Conservation (phyloP, 768 basidiomycete genomes). For the Boletales sp. region DNA sequence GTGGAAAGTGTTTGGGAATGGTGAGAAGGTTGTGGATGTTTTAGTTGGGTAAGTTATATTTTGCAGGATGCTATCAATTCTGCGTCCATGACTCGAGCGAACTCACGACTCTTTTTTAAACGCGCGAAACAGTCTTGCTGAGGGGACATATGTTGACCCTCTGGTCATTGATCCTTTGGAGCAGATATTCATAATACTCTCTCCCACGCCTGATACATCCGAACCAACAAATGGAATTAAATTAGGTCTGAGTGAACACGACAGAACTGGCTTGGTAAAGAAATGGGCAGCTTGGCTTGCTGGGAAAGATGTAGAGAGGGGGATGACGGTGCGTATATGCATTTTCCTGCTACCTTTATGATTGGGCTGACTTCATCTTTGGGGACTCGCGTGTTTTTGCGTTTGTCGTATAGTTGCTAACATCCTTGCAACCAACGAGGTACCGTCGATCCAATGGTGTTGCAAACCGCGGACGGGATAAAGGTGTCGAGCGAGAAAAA, state of each 20-base stretch:
- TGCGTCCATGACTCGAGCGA: neutral
- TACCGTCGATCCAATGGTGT: slow-evolving; percentile 19
- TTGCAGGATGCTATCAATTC: neutral
- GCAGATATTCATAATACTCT: slow-evolving; percentile 26
- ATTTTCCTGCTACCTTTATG: neutral
- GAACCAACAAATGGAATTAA: neutral
- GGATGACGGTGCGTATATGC: slow-evolving; percentile 53
- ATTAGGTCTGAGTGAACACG: slow-evolving; percentile 15
- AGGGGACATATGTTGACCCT: slow-evolving; percentile 24
- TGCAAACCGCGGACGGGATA: slow-evolving; percentile 20
- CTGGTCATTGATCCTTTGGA: slow-evolving; percentile 24
- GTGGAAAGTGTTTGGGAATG: slow-evolving; percentile 23
- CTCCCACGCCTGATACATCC: slow-evolving; percentile 10
- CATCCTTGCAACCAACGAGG: slow-evolving; percentile 14
- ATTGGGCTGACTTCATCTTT: neutral
- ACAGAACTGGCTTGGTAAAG: slow-evolving; percentile 59
- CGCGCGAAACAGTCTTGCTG: slow-evolving; percentile 17
- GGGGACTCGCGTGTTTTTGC: neutral
- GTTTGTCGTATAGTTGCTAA: slow-evolving; percentile 16
- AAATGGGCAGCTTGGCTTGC: slow-evolving; percentile 83
- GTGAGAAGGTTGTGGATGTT: slow-evolving; percentile 19
- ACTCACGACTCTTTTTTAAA: neutral
- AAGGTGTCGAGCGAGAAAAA: slow-evolving; percentile 18
- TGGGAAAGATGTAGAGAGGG: slow-evolving; percentile 62
- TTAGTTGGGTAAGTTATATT: slow-evolving; percentile 22